Evolutionary conservation across 441 rosid genomes (phyloP).

Genomic region (Euphorbia schlechtendalii): DNA sequence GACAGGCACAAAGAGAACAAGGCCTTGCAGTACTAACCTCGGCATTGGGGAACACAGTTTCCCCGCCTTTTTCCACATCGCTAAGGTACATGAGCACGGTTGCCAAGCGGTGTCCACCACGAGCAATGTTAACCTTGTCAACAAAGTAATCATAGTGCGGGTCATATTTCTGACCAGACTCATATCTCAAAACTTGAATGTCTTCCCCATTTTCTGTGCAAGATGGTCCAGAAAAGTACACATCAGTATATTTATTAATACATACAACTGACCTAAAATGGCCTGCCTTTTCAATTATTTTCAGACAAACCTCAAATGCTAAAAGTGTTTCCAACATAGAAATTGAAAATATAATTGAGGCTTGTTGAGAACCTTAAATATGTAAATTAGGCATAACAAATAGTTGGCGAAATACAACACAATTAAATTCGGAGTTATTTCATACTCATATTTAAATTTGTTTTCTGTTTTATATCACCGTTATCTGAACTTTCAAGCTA

Average conservation of each 20-base stretch:
- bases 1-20: not conserved
- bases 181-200: constrained; percentile 13
- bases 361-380: not conserved
- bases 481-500: not conserved
- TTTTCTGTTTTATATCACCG: not conserved
- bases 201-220: no score
- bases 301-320: no score
- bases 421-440: not conserved
- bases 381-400: no score
- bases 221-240: no score
- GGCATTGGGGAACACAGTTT: constrained; percentile 84
- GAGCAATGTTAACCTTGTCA: no score
- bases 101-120: constrained; percentile 35
- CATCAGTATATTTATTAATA: not conserved
- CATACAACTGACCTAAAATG: no score
- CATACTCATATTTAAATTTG: not conserved
- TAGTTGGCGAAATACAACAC: not conserved
- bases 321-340: no score
- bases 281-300: no score
- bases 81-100: constrained; percentile 90
- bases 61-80: constrained; percentile 86
- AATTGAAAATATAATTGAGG: not conserved
- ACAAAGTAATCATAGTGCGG: no score
- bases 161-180: constrained; percentile 59
- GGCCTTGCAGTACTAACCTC: constrained; percentile 51